A percentile compares a stretch with the other conserved stretches of the same genome.
These are phyloP conservation scores for Neurospora sp. DNA, from an alignment of 495 filamentous ascomycete genomes.

Conservation along the genomic window DNA sequence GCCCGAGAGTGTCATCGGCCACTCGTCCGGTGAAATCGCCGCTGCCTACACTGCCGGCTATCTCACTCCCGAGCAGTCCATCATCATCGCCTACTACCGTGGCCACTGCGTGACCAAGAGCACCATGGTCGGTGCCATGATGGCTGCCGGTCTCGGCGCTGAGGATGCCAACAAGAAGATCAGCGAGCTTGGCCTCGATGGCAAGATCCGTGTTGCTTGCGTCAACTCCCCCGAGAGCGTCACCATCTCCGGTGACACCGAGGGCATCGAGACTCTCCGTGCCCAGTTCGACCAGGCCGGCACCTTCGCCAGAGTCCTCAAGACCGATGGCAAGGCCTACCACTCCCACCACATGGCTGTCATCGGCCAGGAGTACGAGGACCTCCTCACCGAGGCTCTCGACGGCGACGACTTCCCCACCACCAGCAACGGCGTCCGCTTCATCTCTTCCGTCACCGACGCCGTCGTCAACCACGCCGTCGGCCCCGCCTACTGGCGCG, in stretches of 20 bases:
- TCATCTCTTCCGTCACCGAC: slow-evolving; percentile 25
- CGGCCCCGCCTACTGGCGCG: slow-evolving; percentile 29
- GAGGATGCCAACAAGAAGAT: slow-evolving; percentile 17
- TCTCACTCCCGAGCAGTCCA: slow-evolving; percentile 31
- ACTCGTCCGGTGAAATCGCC: slow-evolving; percentile 53
- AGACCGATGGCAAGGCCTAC: slow-evolving; percentile 29
- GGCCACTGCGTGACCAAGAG: slow-evolving; percentile 17
- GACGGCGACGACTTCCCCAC: slow-evolving; percentile 24
- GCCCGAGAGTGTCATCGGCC: slow-evolving; percentile 42
- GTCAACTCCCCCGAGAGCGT: slow-evolving; percentile 37
- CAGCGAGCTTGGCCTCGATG: slow-evolving; percentile 1
- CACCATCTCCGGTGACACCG: slow-evolving; percentile 33
- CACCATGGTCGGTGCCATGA: slow-evolving; percentile 29
- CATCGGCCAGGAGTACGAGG: slow-evolving; percentile 29
- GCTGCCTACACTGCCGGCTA: slow-evolving; percentile 33
- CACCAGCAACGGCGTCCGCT: slow-evolving; percentile 15
- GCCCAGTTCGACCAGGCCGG: slow-evolving; percentile 19
- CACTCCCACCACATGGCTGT: slow-evolving; percentile 31
- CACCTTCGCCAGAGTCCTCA: slow-evolving; percentile 37
- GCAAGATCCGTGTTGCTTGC: slow-evolving; percentile 29
- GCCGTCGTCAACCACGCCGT: slow-evolving; percentile 15
- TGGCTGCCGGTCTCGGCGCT: slow-evolving; percentile 29
- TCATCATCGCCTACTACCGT: slow-evolving; percentile 36
- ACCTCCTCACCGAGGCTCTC: slow-evolving; percentile 8
- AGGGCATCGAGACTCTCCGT: slow-evolving; percentile 25